Percentiles rank a stretch among this genome's conserved stretches.
Conservation (phyloP, 2,329 filamentous ascomycete species). For the Phoma sp. region DNA sequence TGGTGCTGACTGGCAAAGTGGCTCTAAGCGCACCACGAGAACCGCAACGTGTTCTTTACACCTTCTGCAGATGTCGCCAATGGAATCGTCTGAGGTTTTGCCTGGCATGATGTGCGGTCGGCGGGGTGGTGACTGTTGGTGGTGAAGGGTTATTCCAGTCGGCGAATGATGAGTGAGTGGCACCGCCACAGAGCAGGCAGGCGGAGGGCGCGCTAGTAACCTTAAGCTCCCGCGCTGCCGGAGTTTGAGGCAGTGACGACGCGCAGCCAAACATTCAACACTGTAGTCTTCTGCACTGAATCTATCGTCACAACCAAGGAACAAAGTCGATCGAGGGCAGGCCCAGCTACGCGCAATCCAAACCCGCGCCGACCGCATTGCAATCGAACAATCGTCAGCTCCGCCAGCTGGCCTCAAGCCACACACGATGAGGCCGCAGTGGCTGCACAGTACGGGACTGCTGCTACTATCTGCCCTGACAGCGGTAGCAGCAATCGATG, state of each 20-base stretch:
- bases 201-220: neutral
- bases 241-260: constrained; percentile 25
- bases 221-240: constrained; percentile 10
- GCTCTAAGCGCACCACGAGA: constrained; percentile 64
- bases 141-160: neutral
- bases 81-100: constrained; percentile 28
- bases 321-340: neutral
- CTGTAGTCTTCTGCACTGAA: constrained; percentile 14
- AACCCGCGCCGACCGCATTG: neutral
- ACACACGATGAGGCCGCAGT: constrained; percentile 25
- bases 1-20: constrained; percentile 62
- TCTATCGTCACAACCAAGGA: neutral
- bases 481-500: constrained; percentile 46
- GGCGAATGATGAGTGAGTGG: neutral
- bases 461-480: constrained; percentile 43
- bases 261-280: constrained; percentile 28
- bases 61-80: constrained; percentile 58
- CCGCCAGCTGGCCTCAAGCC: constrained; percentile 41
- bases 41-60: constrained; percentile 60
- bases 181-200: constrained; percentile 8
- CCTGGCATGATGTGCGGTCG: constrained; percentile 39
- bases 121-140: constrained; percentile 9
- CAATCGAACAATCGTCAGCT: constrained; percentile 19
- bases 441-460: constrained; percentile 41
- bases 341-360: neutral